Evolutionary conservation across 2,329 filamentous ascomycete species (phyloP), one percentile per base, ranked within the genome.

Genomic region (Epichloe uncinata): DNA sequence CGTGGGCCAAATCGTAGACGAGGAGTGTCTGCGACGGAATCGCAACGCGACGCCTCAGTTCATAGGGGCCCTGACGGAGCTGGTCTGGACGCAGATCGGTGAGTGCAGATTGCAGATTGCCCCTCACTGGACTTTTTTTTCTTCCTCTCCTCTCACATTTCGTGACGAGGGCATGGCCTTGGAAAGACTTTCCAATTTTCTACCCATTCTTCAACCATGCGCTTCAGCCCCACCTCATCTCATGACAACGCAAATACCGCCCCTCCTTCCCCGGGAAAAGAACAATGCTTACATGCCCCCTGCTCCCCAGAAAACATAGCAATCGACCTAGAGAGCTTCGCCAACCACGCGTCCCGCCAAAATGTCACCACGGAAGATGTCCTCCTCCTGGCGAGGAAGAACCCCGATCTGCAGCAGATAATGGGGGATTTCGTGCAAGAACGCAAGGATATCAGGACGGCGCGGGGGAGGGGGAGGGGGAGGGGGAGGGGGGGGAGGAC

Each of bases 1-100:
- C 22, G 79, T 95, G 52, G 87, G 87, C 56, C 85, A 88, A 63
- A 91, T 94, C 53, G 86, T 95, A 55, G 91, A 97, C 64, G 82
- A 91, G 56, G 85, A 95, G 63, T 84, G 82, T 11, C 54, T 70
- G 33, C 58, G 59, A 15, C 63, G 66, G 49, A 67, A 86, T 61
- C 77, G 87, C 55, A 96, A 95, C 66, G 87, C 90, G 6, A 95
- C 91, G 26, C 87, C 87, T 2, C 88, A 95, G 61, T 95, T 94
- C 65, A 94, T 94, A 57, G 88, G 84, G 8, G 84, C 85, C 0
- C 66, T 94, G 61, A 93, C 87, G 1, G 89, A 95, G 65, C 78
- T 95, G 66, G 84, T 91, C 7, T 95, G 87, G 81, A 78, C 82
- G 1, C 89, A 95, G 57, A 85, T 95, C 47, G 85, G 88, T 91